These are phyloP conservation scores for Pouteria glomerata DNA, from an alignment of 148 eudicot genomes.

Conservation along the genomic window DNA sequence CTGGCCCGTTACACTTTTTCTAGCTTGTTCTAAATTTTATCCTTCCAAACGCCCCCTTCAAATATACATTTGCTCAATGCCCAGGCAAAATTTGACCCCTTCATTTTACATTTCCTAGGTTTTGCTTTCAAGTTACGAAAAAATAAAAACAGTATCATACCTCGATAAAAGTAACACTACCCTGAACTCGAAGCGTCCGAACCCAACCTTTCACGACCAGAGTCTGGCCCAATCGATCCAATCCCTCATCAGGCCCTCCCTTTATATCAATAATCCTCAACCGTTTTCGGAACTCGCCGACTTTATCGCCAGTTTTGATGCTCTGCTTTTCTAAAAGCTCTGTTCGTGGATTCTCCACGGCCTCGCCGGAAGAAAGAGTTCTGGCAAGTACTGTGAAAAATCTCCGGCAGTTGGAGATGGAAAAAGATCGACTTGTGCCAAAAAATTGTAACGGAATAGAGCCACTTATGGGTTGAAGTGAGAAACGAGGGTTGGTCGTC, in stretches of 20 bases:
- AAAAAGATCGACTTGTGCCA: conserved; percentile 10
- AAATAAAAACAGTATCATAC: conserved; percentile 25
- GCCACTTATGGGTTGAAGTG: conserved; percentile 10
- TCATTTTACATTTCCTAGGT: no score
- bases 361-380: conserved; percentile 33
- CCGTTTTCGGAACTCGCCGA: conserved; percentile 56
- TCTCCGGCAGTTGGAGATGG: conserved; percentile 21
- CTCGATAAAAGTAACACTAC: conserved; percentile 93
- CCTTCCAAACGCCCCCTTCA: no score
- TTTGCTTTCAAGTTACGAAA: no score
- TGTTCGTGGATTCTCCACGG: conserved; percentile 21
- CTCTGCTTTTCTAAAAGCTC: conserved; percentile 20
- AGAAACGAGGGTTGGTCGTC: conserved; percentile 12
- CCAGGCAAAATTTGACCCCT: background rate
- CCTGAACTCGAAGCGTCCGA: conserved; percentile 74
- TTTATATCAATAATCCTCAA: conserved; percentile 67
- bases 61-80: background rate
- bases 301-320: conserved; percentile 20
- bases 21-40: no score
- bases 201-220: conserved; percentile 84
- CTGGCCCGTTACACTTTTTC: no score
- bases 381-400: conserved; percentile 37
- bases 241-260: conserved; percentile 69
- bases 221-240: conserved; percentile 68
- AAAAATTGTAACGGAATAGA: background rate